Evolutionary conservation across 345 rosid genomes (phyloP), one percentile per base, ranked within the genome.

Genomic region (Syzygium grande): DNA sequence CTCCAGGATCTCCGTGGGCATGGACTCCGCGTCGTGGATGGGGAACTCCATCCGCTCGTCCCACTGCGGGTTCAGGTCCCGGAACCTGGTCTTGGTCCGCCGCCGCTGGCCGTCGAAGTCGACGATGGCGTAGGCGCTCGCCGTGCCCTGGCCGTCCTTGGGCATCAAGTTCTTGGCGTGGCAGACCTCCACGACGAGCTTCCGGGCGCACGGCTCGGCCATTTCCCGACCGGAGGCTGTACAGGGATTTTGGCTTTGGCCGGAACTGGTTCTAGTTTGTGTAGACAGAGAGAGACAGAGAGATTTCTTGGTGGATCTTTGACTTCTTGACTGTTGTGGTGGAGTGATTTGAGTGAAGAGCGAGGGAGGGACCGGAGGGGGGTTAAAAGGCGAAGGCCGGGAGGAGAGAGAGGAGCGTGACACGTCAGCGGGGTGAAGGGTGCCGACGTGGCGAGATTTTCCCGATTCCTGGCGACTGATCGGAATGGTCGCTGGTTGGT

Each of bases 81-180:
- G 85, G 89, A 92, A 92, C 92, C 93, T 95, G 3, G 99, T 97
- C 90, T 93, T 95, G 21, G 99, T 97, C 30, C 98, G 87, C 78
- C 97, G 91, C 2, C 98, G 89, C 90, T 96, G 99, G 27, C 98
- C 98, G 51, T 94, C 97, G 89, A 92, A 97, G 86, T 97, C 99
- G 3, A 94, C 96, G 15, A 95, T 90, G 6, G 95, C 98, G 56
- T 94, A 97, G 4, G 99, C 96, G 59, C 98, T 97, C 2, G 99
- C 98, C 0, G 99, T 96, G 38, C 98, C 99, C 87, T 97, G 99
- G 22, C 99, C 98, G 85, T 97, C 99, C 53, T 96, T 97, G 0
- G 97, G 98, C 99, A 96, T 96, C 63, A 96, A 87, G 73, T 96
- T 96, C 88, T 91, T 95, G n/a, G 98, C 99, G 56, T 91, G 93